A percentile compares a stretch with the other conserved stretches of the same genome.
Conservation (phyloP, 345 rosid species). For the Eucalyptus urophylla region DNA sequence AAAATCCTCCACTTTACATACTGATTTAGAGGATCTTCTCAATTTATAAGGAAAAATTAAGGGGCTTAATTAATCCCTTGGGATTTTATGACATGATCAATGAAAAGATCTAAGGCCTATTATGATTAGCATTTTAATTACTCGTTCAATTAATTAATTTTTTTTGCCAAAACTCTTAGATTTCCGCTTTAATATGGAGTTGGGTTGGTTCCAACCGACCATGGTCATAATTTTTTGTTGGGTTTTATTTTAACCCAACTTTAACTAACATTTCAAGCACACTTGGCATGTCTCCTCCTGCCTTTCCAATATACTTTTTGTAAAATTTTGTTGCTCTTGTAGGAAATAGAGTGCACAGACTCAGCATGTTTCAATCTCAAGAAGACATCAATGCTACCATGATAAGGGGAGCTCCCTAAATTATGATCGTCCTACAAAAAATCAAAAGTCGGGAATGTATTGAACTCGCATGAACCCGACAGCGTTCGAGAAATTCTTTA, state of each 20-base stretch:
- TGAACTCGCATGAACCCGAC: background rate
- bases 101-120: background rate
- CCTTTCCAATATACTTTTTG: background rate
- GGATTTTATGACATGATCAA: background rate
- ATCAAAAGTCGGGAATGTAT: background rate
- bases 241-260: background rate
- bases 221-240: background rate
- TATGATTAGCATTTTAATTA: background rate
- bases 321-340: fast-evolving
- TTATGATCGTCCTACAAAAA: background rate
- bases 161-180: background rate
- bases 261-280: background rate
- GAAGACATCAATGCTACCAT: background rate
- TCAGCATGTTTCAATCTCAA: background rate
- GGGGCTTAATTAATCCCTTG: background rate
- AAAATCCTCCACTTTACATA: background rate
- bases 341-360: background rate
- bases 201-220: background rate
- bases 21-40: background rate
- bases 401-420: background rate
- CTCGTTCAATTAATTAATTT: background rate
- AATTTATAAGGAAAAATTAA: background rate
- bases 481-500: background rate
- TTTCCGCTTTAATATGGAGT: background rate
- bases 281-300: background rate